Percentiles rank a stretch among this genome's conserved stretches.
These are phyloP conservation scores for Rhytidhysteron rufulum DNA, from an alignment of 2,329 filamentous ascomycete species.

Conservation along the genomic window DNA sequence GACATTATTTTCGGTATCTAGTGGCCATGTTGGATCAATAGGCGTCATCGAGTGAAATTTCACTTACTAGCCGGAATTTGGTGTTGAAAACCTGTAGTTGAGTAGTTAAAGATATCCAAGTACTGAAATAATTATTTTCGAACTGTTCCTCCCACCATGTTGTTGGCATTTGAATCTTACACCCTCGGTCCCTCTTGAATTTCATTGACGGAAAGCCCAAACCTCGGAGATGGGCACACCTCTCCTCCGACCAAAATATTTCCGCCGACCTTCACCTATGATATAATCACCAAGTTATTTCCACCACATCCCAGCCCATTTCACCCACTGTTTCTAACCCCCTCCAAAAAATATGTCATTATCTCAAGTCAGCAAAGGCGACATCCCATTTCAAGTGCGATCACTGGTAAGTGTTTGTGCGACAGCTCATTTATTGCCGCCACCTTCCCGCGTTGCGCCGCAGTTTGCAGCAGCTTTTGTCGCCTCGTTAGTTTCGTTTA, in stretches of 20 bases:
- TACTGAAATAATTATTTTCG: too few relatives aligned
- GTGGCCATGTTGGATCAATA: too few relatives aligned
- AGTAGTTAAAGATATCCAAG: too few relatives aligned
- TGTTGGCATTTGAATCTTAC: too few relatives aligned
- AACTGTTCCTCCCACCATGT: too few relatives aligned
- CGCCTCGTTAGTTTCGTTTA: not conserved
- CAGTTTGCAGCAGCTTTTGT: not conserved
- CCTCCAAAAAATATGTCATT: constrained; percentile 26
- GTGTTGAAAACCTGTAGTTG: too few relatives aligned
- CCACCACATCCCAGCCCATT: constrained; percentile 2
- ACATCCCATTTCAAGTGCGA: constrained; percentile 37
- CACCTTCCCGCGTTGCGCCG: constrained; percentile 5
- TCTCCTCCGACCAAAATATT: constrained; percentile 12
- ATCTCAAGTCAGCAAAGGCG: constrained; percentile 30
- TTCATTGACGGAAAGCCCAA: too few relatives aligned
- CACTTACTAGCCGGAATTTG: too few relatives aligned
- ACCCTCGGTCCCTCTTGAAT: too few relatives aligned
- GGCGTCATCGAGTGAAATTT: too few relatives aligned
- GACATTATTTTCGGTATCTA: too few relatives aligned
- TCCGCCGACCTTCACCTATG: constrained; percentile 27
- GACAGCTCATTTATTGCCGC: constrained; percentile 2
- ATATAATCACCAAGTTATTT: constrained; percentile 20
- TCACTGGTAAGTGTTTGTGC: constrained; percentile 31
- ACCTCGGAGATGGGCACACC: constrained; percentile 21
- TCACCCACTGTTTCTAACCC: not conserved